Evolutionary conservation across 192 early-diverging fungal genomes (phyloP).

Genomic region (Dimargaris xerosporica): DNA sequence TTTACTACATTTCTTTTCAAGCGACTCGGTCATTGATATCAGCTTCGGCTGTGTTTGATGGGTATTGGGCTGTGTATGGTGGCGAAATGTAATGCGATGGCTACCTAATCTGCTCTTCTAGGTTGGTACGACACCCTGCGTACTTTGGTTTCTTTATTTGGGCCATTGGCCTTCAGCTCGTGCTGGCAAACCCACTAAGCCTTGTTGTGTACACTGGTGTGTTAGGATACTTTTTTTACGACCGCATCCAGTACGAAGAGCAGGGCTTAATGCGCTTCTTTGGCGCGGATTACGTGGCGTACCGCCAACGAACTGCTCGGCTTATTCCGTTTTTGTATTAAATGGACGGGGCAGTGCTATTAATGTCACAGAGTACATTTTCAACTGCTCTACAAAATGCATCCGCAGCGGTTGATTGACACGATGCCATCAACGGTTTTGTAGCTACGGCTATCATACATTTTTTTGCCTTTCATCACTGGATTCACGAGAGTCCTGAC

Average conservation of each 20-base stretch:
- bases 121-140: constrained; percentile 76
- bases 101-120: constrained; percentile 15
- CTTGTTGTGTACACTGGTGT: constrained; percentile 43
- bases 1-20: constrained; percentile 4
- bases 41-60: too few species aligned
- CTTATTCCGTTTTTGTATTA: constrained; percentile 53
- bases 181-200: constrained; percentile 68
- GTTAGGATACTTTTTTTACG: constrained; percentile 58
- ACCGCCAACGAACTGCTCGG: constrained; percentile 43
- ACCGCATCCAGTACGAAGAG: constrained; percentile 72
- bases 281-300: constrained; percentile 57
- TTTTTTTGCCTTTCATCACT: too few species aligned
- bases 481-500: too few species aligned
- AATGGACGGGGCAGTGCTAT: too few species aligned
- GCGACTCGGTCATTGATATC: constrained; percentile 11
- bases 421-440: too few species aligned
- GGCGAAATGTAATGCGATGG: too few species aligned
- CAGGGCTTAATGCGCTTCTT: constrained; percentile 57
- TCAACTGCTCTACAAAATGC: too few species aligned
- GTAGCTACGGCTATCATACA: too few species aligned
- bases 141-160: constrained; percentile 94
- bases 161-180: constrained; percentile 61
- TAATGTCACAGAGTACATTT: too few species aligned
- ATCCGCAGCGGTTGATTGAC: too few species aligned
- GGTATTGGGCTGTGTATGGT: too few species aligned